phyloP scores from a whole-genome alignment of 345 rosid species.

The Triadica sebifera region DNA sequence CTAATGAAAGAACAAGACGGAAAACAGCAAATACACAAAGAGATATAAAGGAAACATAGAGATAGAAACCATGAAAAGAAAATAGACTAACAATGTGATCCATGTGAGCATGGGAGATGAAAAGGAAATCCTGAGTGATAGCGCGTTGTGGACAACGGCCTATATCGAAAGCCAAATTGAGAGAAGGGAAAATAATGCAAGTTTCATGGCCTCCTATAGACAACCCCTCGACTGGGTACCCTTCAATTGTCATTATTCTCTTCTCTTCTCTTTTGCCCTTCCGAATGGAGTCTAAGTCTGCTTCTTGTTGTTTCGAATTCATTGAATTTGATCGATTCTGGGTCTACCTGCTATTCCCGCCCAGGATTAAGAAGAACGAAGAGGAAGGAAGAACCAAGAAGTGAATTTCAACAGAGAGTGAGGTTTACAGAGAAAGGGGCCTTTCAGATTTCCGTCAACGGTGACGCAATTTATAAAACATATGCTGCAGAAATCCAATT shows the following conservation, averaged over 20 bases:
- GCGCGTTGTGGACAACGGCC: constrained; percentile 96
- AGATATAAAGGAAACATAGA: background rate
- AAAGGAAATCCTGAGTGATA: constrained; percentile 80
- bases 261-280: constrained; percentile 6
- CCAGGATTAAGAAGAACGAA: too few species aligned
- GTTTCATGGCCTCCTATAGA: constrained; percentile 96
- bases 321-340: background rate
- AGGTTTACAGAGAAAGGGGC: too few species aligned
- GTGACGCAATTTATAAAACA: too few species aligned
- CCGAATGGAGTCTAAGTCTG: background rate
- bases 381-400: too few species aligned
- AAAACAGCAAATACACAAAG: background rate
- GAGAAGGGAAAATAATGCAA: constrained; percentile 81
- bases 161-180: constrained; percentile 76
- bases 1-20: background rate
- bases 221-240: constrained; percentile 74
- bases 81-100: constrained; percentile 75
- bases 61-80: background rate
- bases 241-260: constrained; percentile 43
- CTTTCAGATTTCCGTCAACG: too few species aligned
- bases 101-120: constrained; percentile 94
- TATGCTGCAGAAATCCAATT: too few species aligned
- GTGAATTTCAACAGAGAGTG: too few species aligned
- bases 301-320: constrained; percentile 4
- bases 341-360: background rate